phyloP scores from a whole-genome alignment of 2,329 filamentous ascomycete genomes.

The Sporothrix variecibatus region DNA sequence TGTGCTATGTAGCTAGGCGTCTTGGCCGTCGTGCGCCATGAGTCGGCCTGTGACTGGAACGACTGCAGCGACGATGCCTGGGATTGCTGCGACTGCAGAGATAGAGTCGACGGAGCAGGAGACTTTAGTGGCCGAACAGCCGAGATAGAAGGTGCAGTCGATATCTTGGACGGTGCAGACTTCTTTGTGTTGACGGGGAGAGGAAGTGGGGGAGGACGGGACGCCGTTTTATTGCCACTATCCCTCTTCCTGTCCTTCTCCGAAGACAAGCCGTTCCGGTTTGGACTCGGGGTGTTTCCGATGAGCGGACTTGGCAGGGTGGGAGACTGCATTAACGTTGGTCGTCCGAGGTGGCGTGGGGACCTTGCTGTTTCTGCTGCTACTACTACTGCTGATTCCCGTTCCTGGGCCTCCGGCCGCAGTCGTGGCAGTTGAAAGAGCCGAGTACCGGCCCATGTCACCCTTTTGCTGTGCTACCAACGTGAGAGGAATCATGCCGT shows the following conservation, averaged over 20 bases:
- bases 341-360: constrained; percentile 1
- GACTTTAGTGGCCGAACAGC: constrained; percentile 27
- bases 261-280: background rate
- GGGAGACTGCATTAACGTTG: constrained; percentile 16
- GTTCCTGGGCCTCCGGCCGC: constrained; percentile 7
- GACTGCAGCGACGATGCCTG: constrained; percentile 29
- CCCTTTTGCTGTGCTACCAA: constrained; percentile 23
- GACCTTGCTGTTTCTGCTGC: constrained; percentile 17
- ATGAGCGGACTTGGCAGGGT: constrained; percentile 5
- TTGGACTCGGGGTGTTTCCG: background rate
- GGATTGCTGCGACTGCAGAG: constrained; percentile 40
- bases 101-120: constrained; percentile 31
- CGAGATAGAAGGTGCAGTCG: background rate
- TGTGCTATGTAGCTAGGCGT: constrained; percentile 35
- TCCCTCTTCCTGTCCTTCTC: background rate
- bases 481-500: constrained; percentile 5
- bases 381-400: background rate
- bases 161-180: background rate
- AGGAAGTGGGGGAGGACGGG: background rate
- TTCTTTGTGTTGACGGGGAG: background rate
- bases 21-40: constrained; percentile 36
- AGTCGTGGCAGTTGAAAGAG: constrained; percentile 14
- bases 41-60: constrained; percentile 20
- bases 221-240: background rate
- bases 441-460: background rate